phyloP scores from a whole-genome alignment of 495 filamentous ascomycete genomes.

The Podospora didyma region DNA sequence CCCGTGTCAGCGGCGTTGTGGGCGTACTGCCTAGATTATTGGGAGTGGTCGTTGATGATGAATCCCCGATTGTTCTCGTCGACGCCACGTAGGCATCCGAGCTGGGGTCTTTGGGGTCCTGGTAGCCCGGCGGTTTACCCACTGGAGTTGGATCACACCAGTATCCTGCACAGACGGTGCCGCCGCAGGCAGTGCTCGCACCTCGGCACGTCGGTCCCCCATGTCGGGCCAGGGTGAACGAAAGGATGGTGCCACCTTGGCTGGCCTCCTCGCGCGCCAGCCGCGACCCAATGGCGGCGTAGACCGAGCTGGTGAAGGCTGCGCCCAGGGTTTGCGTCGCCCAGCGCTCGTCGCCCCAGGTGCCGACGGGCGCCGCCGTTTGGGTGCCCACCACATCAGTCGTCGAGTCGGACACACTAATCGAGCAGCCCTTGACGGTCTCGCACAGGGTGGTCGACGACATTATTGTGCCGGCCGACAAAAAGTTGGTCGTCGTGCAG shows the following conservation, averaged over 20 bases:
- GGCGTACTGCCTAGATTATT: no score
- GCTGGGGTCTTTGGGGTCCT: slow-evolving; percentile 8
- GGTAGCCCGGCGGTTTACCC: slow-evolving; percentile 3
- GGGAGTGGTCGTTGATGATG: no score
- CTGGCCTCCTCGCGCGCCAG: not conserved
- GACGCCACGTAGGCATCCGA: slow-evolving; percentile 4
- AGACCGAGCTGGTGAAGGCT: not conserved
- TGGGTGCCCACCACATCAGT: not conserved
- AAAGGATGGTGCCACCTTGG: not conserved
- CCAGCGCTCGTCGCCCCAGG: not conserved
- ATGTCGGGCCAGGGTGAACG: not conserved
- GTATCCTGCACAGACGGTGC: slow-evolving; percentile 14
- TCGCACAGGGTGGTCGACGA: slow-evolving; percentile 1
- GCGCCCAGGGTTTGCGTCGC: not conserved
- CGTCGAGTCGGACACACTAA: not conserved
- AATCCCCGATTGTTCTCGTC: not conserved
- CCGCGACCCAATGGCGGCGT: not conserved
- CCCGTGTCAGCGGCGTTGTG: no score
- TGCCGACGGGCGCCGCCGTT: not conserved
- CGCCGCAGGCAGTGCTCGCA: slow-evolving; percentile 8
- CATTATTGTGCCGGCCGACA: not conserved
- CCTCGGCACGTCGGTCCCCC: not conserved
- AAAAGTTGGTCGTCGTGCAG: slow-evolving; percentile 6
- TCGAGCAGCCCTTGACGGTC: slow-evolving; percentile 7
- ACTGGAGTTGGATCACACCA: slow-evolving; percentile 2